Percentiles rank a stretch among this genome's conserved stretches.
Evolutionary conservation across 169 alveolate species (phyloP).

Genomic region (Cryptosporidium felis): DNA sequence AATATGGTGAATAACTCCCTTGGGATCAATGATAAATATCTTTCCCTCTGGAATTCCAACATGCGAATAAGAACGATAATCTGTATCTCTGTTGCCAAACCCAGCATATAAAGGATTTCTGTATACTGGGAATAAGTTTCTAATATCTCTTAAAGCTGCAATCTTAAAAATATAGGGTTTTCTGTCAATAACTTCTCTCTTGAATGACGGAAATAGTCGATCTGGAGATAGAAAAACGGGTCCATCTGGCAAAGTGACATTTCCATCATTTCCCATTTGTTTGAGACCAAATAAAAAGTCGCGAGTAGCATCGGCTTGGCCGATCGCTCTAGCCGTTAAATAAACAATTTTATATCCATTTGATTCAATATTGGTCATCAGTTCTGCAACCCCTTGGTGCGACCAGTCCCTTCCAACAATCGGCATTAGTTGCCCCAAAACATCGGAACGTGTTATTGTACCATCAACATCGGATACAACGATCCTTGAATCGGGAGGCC

Average conservation of each 20-base stretch:
- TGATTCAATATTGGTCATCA: conserved; percentile 87
- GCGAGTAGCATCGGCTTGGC: conserved; percentile 94
- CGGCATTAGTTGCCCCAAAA: conserved; percentile 96
- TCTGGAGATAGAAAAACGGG: conserved; percentile 97
- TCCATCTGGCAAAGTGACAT: conserved; percentile 87
- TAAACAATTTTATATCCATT: conserved; percentile 95
- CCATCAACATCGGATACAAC: conserved; percentile 98
- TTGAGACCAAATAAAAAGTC: conserved; percentile 88
- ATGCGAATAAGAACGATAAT: conserved; percentile 89
- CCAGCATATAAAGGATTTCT: conserved; percentile 95
- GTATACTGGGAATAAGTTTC: conserved; percentile 89
- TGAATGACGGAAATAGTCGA: conserved; percentile 92
- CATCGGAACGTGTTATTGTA: conserved; percentile 94
- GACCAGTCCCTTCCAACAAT: conserved; percentile 97
- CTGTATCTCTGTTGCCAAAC: conserved; percentile 97
- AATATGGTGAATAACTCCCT: conserved; percentile 87
- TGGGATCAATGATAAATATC: conserved; percentile 88
- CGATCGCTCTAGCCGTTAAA: conserved; percentile 97
- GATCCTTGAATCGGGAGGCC: conserved; percentile 91
- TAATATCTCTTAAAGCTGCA: conserved; percentile 92
- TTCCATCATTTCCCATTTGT: conserved; percentile 82
- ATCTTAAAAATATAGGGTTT: conserved; percentile 94
- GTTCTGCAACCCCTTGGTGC: conserved; percentile 94
- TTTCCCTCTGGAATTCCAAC: conserved; percentile 92
- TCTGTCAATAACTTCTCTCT: conserved; percentile 95